phyloP scores from a whole-genome alignment of 2,329 filamentous ascomycete genomes.

The Fusarium brevicatenulatum region DNA sequence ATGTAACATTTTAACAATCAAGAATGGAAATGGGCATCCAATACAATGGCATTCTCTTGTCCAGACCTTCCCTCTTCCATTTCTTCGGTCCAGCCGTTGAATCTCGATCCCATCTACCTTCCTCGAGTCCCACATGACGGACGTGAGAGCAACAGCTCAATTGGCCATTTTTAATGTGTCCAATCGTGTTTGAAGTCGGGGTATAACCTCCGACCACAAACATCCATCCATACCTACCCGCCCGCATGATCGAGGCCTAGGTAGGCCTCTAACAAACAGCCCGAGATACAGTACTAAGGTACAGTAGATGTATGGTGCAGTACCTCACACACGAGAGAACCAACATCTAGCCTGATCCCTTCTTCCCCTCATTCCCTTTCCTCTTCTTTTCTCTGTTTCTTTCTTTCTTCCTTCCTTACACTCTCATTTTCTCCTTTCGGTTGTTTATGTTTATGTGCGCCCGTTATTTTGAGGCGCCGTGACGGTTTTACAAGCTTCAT shows the following conservation, averaged over 20 bases:
- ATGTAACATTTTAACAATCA: not conserved
- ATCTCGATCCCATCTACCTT: constrained; percentile 30
- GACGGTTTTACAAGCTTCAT: constrained; percentile 11
- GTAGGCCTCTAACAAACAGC: not conserved
- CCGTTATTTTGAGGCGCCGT: constrained; percentile 18
- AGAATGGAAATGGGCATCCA: not conserved
- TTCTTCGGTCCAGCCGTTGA: constrained; percentile 11
- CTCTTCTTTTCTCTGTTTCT: not conserved
- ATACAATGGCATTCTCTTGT: not conserved
- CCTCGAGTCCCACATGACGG: constrained; percentile 16
- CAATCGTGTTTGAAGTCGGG: constrained; percentile 19
- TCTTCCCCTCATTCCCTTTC: not conserved
- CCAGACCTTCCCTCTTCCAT: constrained; percentile 1
- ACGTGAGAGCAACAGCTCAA: not conserved
- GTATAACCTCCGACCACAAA: constrained; percentile 16
- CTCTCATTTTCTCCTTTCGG: not conserved
- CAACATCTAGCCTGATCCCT: not conserved
- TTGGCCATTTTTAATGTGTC: constrained; percentile 1
- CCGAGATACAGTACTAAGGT: not conserved
- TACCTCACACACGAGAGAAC: not conserved
- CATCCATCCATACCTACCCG: not conserved
- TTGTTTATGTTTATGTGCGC: not conserved
- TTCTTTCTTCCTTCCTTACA: not conserved
- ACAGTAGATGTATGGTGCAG: not conserved
- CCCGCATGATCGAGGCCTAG: constrained; percentile 7